Evolutionary conservation across 202 grass and related monocot genomes (phyloP), one percentile per base, ranked within the genome.

Genomic region (Hordeum pubiflorum): DNA sequence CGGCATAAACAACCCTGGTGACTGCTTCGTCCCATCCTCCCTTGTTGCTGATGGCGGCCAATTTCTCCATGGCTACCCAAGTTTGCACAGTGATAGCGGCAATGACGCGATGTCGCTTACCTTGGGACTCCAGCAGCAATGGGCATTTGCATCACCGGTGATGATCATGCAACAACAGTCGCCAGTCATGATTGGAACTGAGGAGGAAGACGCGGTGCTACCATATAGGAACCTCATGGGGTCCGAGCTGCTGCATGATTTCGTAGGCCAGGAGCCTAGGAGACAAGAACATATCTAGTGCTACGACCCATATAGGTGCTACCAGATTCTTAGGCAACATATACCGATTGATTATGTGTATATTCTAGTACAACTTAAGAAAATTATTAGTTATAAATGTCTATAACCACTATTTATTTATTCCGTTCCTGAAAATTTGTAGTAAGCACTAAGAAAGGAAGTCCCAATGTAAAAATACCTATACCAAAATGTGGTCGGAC

Each of bases 51-150:
- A 29, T 18, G 17, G 66, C n/a, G 27, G 36, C 15, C 21, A 54
- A 3, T 18, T 57, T n/a, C 21, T 46, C 9, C 69, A 36, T 40
- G 7, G 33, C 6, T 71, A 80, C 29, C 18, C 66, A 26, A 64
- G 27, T 57, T 12, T 72, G 14, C 13, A 58, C 0, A 58, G 54
- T 1, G 26, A 54, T 54, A 0, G 17, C 0, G 17, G 50, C 17
- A 54, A 6, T 1, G 50, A 69, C 9, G 18, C 32, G 0, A 90
- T 96, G 76, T 93, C 85, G 6, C 86, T 91, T 9, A 89, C 89
- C 15, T 72, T 93, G 43, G 94, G 94, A 37, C 86, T 97, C 54
- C 87, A 97, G 13, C 94, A 93, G 61, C 84, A 54, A 54, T 17
- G 0, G 86, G 23, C 36, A 15, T 72, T 79, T 36, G 18, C 74